Evolutionary conservation across 352 stramenopile species (phyloP).

Genomic region (Phytophthora kernoviae): DNA sequence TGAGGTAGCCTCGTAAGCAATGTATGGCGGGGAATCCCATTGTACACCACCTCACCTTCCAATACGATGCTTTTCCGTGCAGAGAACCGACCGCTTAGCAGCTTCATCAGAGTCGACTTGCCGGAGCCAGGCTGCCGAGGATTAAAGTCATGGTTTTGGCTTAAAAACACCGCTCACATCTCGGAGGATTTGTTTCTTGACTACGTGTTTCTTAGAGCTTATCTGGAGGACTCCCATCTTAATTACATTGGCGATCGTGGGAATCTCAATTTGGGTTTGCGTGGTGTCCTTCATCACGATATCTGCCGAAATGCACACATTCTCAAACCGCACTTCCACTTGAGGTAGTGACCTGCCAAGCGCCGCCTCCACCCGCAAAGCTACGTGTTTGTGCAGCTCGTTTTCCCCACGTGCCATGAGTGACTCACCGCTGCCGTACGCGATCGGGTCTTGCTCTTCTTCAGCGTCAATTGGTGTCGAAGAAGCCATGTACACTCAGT

Average conservation of each 20-base stretch:
- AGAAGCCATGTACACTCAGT: no score
- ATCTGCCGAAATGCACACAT: conserved; percentile 35
- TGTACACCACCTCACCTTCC: conserved; percentile 32
- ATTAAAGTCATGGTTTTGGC: conserved; percentile 24
- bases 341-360: conserved; percentile 30
- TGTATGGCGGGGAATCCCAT: conserved; percentile 14
- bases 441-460: background rate
- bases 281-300: conserved; percentile 24
- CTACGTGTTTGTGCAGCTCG: conserved; percentile 29
- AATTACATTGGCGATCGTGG: conserved; percentile 38
- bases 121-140: conserved; percentile 24
- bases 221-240: conserved; percentile 16
- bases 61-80: conserved; percentile 15
- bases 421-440: conserved; percentile 8
- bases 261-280: conserved; percentile 33
- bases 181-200: conserved; percentile 40
- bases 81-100: conserved; percentile 33
- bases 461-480: background rate
- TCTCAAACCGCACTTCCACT: conserved; percentile 47
- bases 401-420: conserved; percentile 30
- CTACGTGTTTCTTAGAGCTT: conserved; percentile 19
- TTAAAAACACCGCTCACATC: conserved; percentile 36
- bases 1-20: conserved; percentile 21
- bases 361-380: conserved; percentile 18
- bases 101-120: conserved; percentile 34